These are phyloP conservation scores for Piromyces sp. DNA, from an alignment of 192 early-diverging fungal species.

Conservation along the genomic window DNA sequence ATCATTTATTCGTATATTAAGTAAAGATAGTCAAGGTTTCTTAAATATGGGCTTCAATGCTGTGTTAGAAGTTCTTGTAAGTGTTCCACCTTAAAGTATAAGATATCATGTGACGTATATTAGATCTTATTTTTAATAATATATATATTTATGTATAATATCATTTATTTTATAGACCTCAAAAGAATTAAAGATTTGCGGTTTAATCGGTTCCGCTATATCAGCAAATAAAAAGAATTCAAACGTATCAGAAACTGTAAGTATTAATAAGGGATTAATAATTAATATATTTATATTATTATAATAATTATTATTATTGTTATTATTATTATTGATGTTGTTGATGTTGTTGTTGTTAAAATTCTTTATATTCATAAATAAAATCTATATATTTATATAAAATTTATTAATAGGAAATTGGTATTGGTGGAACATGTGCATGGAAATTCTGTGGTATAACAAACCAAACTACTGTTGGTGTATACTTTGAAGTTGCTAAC, in stretches of 20 bases:
- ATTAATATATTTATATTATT: not conserved
- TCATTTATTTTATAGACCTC: slow-evolving; percentile 48
- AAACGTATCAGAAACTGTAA: slow-evolving; percentile 75
- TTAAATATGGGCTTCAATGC: slow-evolving; percentile 97
- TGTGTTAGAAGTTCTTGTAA: slow-evolving; percentile 80
- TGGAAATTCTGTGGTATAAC: slow-evolving; percentile 88
- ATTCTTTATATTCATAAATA: no score
- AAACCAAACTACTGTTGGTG: slow-evolving; percentile 61
- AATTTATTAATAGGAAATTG: slow-evolving; percentile 55
- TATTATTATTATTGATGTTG: no score
- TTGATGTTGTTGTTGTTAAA: no score
- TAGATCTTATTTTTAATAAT: no score
- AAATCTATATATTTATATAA: not conserved
- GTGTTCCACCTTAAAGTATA: no score
- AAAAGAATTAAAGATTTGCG: slow-evolving; percentile 86
- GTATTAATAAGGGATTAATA: not conserved
- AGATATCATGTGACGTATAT: no score
- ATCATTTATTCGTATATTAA: slow-evolving; percentile 85
- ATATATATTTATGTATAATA: no score
- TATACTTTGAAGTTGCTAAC: slow-evolving; percentile 94
- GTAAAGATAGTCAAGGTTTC: slow-evolving; percentile 71
- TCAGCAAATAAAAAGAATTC: slow-evolving; percentile 78
- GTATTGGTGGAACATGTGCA: slow-evolving; percentile 82
- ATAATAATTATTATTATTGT: not conserved
- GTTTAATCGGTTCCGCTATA: slow-evolving; percentile 88